Evolutionary conservation across 2,329 filamentous ascomycete genomes (phyloP).

Genomic region (Lecanicillium sp.): DNA sequence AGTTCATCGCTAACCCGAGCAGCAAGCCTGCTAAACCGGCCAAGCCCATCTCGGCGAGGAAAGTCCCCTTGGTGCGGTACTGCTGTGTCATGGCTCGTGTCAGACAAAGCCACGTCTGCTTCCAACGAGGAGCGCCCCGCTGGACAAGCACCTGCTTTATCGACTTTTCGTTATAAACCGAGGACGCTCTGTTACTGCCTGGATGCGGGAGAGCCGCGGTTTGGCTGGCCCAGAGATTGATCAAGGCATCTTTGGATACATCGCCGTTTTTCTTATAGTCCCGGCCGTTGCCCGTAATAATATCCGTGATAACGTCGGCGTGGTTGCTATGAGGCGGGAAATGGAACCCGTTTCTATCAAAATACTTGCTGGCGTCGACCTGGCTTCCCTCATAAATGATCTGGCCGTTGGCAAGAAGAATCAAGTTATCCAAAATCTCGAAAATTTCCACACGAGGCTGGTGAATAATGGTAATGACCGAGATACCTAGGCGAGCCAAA

Average conservation of each 20-base stretch:
- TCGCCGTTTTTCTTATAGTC: slow-evolving; percentile 42
- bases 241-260: slow-evolving; percentile 42
- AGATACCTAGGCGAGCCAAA: slow-evolving; percentile 49
- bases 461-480: slow-evolving; percentile 53
- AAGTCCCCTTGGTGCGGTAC: slow-evolving; percentile 42
- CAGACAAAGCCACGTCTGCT: slow-evolving; percentile 49
- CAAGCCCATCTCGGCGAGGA: slow-evolving; percentile 50
- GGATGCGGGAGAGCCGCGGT: slow-evolving; percentile 19
- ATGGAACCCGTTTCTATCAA: slow-evolving; percentile 45
- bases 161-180: neutral
- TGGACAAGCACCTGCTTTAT: slow-evolving; percentile 36
- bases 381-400: slow-evolving; percentile 49
- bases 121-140: slow-evolving; percentile 41
- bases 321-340: slow-evolving; percentile 47
- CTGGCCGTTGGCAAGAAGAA: slow-evolving; percentile 49
- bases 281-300: slow-evolving; percentile 51
- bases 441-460: slow-evolving; percentile 56
- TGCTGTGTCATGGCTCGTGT: slow-evolving; percentile 50
- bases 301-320: slow-evolving; percentile 55
- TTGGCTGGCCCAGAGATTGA: slow-evolving; percentile 39
- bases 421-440: slow-evolving; percentile 48
- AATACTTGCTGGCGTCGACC: slow-evolving; percentile 39
- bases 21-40: slow-evolving; percentile 46
- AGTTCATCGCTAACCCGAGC: slow-evolving; percentile 47
- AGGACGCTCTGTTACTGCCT: neutral